A percentile compares a stretch with the other conserved stretches of the same genome.
Evolutionary conservation across 345 rosid species (phyloP).

Genomic region (Syzygium aqueum): DNA sequence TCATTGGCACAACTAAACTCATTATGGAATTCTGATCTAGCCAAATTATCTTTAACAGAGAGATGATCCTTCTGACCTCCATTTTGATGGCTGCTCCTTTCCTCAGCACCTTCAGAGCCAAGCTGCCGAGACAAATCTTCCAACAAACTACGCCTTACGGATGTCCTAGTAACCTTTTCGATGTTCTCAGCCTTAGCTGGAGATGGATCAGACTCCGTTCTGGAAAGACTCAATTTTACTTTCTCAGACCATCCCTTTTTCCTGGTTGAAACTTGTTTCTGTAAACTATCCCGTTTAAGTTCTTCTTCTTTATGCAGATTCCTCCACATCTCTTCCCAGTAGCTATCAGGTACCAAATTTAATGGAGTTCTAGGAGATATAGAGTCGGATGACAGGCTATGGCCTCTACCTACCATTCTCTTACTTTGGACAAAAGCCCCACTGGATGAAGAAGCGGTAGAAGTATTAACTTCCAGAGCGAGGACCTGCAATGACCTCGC

Average conservation of each 20-base stretch:
- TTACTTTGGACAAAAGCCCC: slow-evolving; percentile 29
- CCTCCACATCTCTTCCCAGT: slow-evolving; percentile 98
- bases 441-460: slow-evolving; percentile 12
- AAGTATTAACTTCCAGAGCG: slow-evolving; percentile 39
- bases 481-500: slow-evolving; percentile 67
- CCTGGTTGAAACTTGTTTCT: slow-evolving; percentile 27
- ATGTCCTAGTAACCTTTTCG: slow-evolving; percentile 21
- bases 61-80: slow-evolving; percentile 9
- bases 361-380: slow-evolving; percentile 56
- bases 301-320: slow-evolving; percentile 62
- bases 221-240: slow-evolving; percentile 41
- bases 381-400: slow-evolving; percentile 40
- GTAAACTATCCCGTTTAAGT: slow-evolving; percentile 21
- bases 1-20: slow-evolving; percentile 14
- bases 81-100: slow-evolving; percentile 9
- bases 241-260: slow-evolving; percentile 77
- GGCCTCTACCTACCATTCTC: slow-evolving; percentile 32
- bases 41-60: slow-evolving; percentile 12
- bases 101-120: slow-evolving; percentile 31
- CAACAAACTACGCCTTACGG: slow-evolving; percentile 55
- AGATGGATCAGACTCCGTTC: slow-evolving; percentile 71
- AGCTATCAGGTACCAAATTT: slow-evolving; percentile 58
- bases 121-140: slow-evolving; percentile 63
- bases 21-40: slow-evolving; percentile 12
- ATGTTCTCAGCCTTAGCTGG: slow-evolving; percentile 23